phyloP scores from a whole-genome alignment of 2,329 filamentous ascomycete genomes.

The Verticillium nonalfalfae region DNA sequence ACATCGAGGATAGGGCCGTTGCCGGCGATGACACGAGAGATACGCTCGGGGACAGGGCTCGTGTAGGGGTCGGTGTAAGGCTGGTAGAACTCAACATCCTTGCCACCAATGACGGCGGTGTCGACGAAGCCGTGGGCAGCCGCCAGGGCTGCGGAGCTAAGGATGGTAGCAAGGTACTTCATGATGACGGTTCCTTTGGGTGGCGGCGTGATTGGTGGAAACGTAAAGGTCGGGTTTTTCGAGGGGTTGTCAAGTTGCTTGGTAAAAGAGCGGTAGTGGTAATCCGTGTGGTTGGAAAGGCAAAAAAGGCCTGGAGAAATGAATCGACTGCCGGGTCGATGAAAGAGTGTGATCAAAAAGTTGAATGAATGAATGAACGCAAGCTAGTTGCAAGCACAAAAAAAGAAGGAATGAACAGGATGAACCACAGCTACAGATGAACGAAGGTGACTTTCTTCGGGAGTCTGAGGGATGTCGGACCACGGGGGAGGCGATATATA shows the following conservation, averaged over 20 bases:
- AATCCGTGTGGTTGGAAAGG: not conserved
- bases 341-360: constrained; percentile 1
- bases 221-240: not conserved
- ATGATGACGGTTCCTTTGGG: constrained; percentile 5
- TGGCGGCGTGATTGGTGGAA: not conserved
- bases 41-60: constrained; percentile 33
- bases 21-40: constrained; percentile 49
- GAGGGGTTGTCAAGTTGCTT: not conserved
- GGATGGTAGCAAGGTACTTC: constrained; percentile 12
- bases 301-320: not conserved
- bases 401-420: constrained; percentile 2
- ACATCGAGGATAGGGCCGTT: constrained; percentile 53
- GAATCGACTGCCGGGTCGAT: constrained; percentile 2
- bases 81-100: constrained; percentile 23
- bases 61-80: constrained; percentile 37
- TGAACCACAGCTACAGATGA: constrained; percentile 3
- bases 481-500: not conserved
- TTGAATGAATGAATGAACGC: constrained; percentile 1
- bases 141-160: constrained; percentile 30
- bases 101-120: constrained; percentile 33
- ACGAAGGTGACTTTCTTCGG: not conserved
- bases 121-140: constrained; percentile 43
- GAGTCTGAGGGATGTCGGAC: not conserved
- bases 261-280: not conserved
- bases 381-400: not conserved